phyloP scores from a whole-genome alignment of 1,284 basidiomycete species.

The Moesziomyces globuligerus region DNA sequence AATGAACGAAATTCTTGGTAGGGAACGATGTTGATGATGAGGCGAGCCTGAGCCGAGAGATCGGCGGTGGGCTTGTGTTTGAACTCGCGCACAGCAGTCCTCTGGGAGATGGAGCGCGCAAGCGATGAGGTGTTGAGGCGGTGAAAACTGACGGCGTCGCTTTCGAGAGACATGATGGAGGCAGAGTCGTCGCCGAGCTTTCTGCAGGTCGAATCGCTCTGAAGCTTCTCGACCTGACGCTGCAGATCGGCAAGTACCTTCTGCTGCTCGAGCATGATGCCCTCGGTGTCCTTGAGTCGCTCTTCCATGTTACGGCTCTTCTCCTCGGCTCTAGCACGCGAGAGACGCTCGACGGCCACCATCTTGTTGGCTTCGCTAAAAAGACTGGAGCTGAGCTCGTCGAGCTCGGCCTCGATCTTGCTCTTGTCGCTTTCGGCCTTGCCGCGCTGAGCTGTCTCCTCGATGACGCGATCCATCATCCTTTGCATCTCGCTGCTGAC shows the following conservation, averaged over 20 bases:
- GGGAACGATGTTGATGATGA: conserved; percentile 71
- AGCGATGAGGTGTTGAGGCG: conserved; percentile 41
- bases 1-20: conserved; percentile 88
- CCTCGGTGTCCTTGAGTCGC: conserved; percentile 83
- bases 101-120: conserved; percentile 34
- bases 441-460: conserved; percentile 89
- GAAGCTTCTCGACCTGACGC: conserved; percentile 77
- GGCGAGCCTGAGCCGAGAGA: conserved; percentile 31
- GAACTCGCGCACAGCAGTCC: conserved; percentile 25
- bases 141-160: conserved; percentile 43
- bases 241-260: conserved; percentile 80
- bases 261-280: conserved; percentile 69
- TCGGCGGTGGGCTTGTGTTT: conserved; percentile 25
- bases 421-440: conserved; percentile 80
- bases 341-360: conserved; percentile 85
- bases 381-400: conserved; percentile 85
- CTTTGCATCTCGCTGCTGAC: conserved; percentile 91
- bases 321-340: conserved; percentile 79
- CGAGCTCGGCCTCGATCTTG: conserved; percentile 73
- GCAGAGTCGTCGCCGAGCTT: conserved; percentile 29
- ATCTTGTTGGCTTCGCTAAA: conserved; percentile 70
- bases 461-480: conserved; percentile 91
- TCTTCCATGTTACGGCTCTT: conserved; percentile 83
- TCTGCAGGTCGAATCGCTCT: conserved; percentile 12
- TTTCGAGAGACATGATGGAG: conserved; percentile 30